Evolutionary conservation across 345 rosid genomes (phyloP).

Genomic region (Brassica nigra): DNA sequence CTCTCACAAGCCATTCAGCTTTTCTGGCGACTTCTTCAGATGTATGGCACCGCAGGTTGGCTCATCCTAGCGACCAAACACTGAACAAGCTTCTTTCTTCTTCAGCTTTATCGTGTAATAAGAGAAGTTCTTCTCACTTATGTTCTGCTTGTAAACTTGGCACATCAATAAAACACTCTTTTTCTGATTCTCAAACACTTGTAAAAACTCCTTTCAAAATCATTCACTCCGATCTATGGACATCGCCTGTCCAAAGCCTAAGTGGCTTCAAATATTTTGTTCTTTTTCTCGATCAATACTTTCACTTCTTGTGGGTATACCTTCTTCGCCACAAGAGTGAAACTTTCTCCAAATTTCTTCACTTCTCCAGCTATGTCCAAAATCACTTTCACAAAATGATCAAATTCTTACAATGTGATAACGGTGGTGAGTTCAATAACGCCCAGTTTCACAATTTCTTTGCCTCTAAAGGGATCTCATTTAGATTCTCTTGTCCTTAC

Average conservation of each 20-base stretch:
- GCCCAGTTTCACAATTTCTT: background rate
- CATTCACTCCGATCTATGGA: background rate
- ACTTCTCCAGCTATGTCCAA: too few relatives aligned
- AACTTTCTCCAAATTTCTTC: background rate
- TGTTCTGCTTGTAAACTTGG: background rate
- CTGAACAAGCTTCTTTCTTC: too few relatives aligned
- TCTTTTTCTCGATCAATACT: background rate
- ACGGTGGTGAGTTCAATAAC: background rate
- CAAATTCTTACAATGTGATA: background rate
- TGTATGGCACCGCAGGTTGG: background rate
- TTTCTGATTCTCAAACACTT: background rate
- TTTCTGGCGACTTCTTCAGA: too few relatives aligned
- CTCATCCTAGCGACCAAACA: background rate
- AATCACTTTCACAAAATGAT: background rate
- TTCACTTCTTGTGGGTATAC: background rate
- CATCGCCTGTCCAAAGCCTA: background rate
- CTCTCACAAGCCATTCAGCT: background rate
- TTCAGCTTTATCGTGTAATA: background rate
- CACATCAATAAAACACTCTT: background rate
- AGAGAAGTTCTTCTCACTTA: background rate
- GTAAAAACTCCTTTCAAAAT: too few relatives aligned
- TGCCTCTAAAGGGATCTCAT: background rate
- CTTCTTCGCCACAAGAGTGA: background rate
- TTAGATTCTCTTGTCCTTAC: background rate
- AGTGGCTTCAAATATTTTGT: background rate